Evolutionary conservation across 768 basidiomycete genomes (phyloP), one percentile per base, ranked within the genome.

Genomic region (Auriscalpium orientale): DNA sequence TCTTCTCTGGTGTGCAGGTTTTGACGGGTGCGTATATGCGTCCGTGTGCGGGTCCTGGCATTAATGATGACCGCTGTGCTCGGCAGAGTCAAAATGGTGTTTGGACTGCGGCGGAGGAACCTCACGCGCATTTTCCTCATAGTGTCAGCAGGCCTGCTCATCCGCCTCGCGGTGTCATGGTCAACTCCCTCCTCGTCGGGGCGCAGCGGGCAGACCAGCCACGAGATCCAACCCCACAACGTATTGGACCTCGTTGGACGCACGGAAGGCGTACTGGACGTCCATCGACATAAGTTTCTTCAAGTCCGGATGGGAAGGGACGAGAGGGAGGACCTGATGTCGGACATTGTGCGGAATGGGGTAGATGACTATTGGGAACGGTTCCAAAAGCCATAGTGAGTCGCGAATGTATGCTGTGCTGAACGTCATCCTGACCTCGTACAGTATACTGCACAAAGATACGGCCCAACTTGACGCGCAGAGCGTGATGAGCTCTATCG

Each of bases 391-490:
- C 95, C 95, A 13, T 95, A 91, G 90, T 91, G 64, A 68, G 89
- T 78, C 16, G 40, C 44, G 28, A 28, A 28, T 49, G 16, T 37
- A 18, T n/a, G 13, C n/a, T 16, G 34, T 53, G 28, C 28, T 28
- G 2, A 7, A 2, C 4, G 28, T 28, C 28, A 28, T 28, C 7
- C 28, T 28, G 1, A 28, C 28, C 28, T 28, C 28, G 7, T 5
- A 11, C 59, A 91, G 90, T 70, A 95, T 97, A 56, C 74, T 79
- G 2, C 84, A 82, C 58, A 80, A 79, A 62, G 93, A 95, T 56
- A 97, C 95, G 0, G 79, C 87, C 0, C 87, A 93, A 57, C 84
- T 86, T 71, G 97, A 98, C 67, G 83, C 88, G 8, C 95, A 99
- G 68, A 87, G 85, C 54, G 89, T 98, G 21, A 77, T 92, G 54